Evolutionary conservation across 2,329 filamentous ascomycete species (phyloP), one percentile per base, ranked within the genome.

Genomic region (Colletotrichum noveboracense): DNA sequence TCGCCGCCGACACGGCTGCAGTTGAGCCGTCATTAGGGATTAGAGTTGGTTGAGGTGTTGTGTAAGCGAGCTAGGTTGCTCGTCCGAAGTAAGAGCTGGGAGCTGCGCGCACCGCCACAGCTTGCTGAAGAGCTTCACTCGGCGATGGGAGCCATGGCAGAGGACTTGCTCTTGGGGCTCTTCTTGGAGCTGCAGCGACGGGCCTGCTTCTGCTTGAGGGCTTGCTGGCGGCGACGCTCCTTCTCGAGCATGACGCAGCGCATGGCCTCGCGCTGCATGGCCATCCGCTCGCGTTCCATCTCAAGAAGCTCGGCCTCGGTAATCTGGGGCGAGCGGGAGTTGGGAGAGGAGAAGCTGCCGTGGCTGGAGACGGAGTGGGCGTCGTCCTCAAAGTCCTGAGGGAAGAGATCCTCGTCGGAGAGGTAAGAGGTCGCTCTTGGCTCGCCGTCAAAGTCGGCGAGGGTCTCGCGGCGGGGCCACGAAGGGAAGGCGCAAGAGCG

Each of bases 381-480:
- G 79, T 90, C 88, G 79, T 91, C 88, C 78, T 90, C 88, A 71
- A 88, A 87, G 78, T 88, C 86, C 81, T 86, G 84, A 73, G 89
- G 86, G 83, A 91, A 89, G 71, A 93, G 88, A 79, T 93, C 91
- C 83, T 93, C 91, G 85, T 93, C 91, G 56, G 91, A 92, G 77
- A 93, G 86, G 83, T 88, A 91, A 1, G 90, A 90, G 4, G 89
- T 88, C 21, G 89, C 87, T 75, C 88, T 87, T 62, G 77, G 66
- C 78, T 86, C 83, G 70, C 81, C 80, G 78, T 85, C 82, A 70
- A 83, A 83, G 78, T 86, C 85, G 67, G 85, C 85, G 76, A 92
- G 87, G 52, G 89, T 90, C 18, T 87, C 85, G 56, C 90, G 86
- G 74, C 89, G 87, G 30, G 90, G 90, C 90, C 90, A 92, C 28